Percentiles rank a stretch among this genome's conserved stretches.
Conservation (phyloP, 1,284 basidiomycete genomes). For the Ceratobasidium sp. region DNA sequence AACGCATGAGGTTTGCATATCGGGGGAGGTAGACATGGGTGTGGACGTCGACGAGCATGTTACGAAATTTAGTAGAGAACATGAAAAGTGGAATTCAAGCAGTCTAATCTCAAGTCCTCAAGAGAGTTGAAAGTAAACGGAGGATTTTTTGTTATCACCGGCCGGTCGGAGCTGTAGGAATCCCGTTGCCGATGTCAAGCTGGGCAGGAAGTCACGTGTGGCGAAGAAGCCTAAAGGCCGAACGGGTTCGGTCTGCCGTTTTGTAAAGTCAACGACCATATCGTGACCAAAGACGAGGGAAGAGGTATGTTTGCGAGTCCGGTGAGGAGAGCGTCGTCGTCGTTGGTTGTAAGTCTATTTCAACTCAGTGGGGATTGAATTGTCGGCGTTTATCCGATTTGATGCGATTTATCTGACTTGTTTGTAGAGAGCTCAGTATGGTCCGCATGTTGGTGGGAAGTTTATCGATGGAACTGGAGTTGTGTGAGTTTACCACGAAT, state of each 20-base stretch:
- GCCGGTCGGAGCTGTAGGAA: no score
- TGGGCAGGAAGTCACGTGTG: slow-evolving; percentile 19
- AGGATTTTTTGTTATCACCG: no score
- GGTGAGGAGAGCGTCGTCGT: slow-evolving; percentile 33
- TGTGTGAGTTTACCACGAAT: no score
- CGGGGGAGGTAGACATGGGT: slow-evolving; percentile 85
- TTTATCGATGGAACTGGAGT: slow-evolving; percentile 40
- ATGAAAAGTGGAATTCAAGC: slow-evolving; percentile 30
- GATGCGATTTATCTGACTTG: no score
- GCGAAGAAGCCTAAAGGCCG: neutral
- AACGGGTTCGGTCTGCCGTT: slow-evolving; percentile 1
- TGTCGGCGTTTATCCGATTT: neutral
- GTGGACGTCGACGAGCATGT: slow-evolving; percentile 77
- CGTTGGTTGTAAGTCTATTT: slow-evolving; percentile 15
- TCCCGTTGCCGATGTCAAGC: no score
- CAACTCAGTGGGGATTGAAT: neutral
- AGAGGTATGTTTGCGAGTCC: slow-evolving; percentile 22
- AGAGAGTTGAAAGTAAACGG: no score
- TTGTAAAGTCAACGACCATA: neutral
- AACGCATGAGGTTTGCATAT: slow-evolving; percentile 74
- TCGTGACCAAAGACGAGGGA: neutral
- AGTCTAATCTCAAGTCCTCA: no score
- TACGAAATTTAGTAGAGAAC: slow-evolving; percentile 55
- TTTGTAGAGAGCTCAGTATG: slow-evolving; percentile 44
- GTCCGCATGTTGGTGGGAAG: slow-evolving; percentile 46